These are phyloP conservation scores for Cymbidium sinense DNA, from an alignment of 106 monocot genomes.

Conservation along the genomic window DNA sequence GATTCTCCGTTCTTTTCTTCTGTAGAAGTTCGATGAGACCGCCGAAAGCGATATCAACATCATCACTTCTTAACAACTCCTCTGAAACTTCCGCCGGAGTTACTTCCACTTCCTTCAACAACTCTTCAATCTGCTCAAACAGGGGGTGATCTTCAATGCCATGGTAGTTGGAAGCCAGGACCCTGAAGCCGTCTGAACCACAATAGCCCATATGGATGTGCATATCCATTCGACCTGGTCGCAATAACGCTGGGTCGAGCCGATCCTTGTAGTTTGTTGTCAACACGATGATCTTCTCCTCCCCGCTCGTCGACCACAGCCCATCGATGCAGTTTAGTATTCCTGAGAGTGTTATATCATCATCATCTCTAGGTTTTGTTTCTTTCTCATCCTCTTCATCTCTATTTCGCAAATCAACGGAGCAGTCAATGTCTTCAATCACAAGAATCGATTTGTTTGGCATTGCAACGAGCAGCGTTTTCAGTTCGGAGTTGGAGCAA, in stretches of 20 bases:
- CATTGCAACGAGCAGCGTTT: slow-evolving; percentile 2
- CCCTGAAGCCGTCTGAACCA: slow-evolving; percentile 2
- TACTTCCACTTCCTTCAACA: slow-evolving; percentile 19
- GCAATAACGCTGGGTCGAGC: slow-evolving; percentile 22
- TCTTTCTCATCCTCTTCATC: slow-evolving; percentile 1
- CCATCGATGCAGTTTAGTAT: slow-evolving; percentile 22
- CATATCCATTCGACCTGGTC: slow-evolving; percentile 32
- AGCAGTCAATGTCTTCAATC: slow-evolving; percentile 30
- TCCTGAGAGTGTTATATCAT: slow-evolving; percentile 19
- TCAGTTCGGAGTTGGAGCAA: slow-evolving; percentile 1
- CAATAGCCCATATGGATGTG: slow-evolving; percentile 28
- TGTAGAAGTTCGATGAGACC: slow-evolving; percentile 4
- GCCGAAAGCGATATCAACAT: slow-evolving; percentile 12
- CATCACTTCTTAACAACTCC: slow-evolving; percentile 26
- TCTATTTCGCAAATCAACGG: slow-evolving; percentile 4
- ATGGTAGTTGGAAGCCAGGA: slow-evolving; percentile 25
- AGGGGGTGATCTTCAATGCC: slow-evolving; percentile 13
- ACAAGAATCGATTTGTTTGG: slow-evolving; percentile 18
- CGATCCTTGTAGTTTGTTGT: slow-evolving; percentile 25
- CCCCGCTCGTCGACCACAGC: slow-evolving; percentile 25
- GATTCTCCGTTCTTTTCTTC: background rate
- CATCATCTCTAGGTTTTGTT: background rate
- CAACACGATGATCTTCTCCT: slow-evolving; percentile 25
- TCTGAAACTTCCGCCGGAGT: slow-evolving; percentile 30
- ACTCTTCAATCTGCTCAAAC: slow-evolving; percentile 14